Conservation (phyloP, 306 rosid species). For the Acacia confusa region DNA sequence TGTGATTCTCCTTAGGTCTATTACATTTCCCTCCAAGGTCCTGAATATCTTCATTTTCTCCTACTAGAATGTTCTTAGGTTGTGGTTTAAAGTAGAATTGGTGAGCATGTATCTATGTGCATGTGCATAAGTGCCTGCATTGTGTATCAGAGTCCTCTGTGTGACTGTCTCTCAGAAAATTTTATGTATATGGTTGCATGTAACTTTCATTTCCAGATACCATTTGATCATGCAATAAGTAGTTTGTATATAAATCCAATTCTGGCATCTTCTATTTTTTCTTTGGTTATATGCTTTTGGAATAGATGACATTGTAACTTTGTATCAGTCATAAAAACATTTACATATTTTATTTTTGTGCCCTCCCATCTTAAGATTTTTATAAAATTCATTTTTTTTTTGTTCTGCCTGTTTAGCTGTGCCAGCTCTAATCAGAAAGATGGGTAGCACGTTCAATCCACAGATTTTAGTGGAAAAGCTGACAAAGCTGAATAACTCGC, state of each 20-base stretch:
- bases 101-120: not conserved
- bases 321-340: slow-evolving; percentile 21
- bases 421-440: slow-evolving; percentile 43
- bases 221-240: slow-evolving; percentile 13
- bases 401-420: slow-evolving; percentile 37
- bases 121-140: not conserved
- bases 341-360: slow-evolving; percentile 4
- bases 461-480: slow-evolving; percentile 95
- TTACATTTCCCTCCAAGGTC: not conserved
- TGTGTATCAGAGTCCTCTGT: not conserved
- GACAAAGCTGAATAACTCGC: slow-evolving; percentile 87
- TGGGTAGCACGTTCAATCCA: slow-evolving; percentile 96
- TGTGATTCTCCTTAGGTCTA: slow-evolving; percentile 14
- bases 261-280: not conserved
- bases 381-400: slow-evolving; percentile 32
- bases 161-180: slow-evolving; percentile 5
- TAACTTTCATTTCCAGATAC: slow-evolving; percentile 20
- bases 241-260: not conserved
- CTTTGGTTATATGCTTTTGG: slow-evolving; percentile 1
- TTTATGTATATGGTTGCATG: slow-evolving; percentile 12
- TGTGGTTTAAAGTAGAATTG: slow-evolving; percentile 8
- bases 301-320: slow-evolving; percentile 1
- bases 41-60: not conserved
- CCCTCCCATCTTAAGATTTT: slow-evolving; percentile 38
- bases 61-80: slow-evolving; percentile 4